These are phyloP conservation scores for Plasmodium inui DNA, from an alignment of 169 alveolate genomes.

Conservation along the genomic window DNA sequence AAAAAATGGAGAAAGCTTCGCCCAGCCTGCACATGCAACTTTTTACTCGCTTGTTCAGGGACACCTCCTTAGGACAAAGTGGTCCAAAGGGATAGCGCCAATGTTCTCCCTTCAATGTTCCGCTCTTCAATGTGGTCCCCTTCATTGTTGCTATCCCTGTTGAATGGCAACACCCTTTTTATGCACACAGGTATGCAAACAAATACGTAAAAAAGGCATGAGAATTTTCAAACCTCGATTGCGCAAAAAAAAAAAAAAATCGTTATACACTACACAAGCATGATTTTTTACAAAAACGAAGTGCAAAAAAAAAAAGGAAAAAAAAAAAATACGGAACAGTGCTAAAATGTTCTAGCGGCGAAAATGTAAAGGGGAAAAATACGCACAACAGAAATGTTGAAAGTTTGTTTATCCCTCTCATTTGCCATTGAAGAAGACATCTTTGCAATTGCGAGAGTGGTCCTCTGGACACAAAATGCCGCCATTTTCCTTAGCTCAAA, in stretches of 20 bases:
- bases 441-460: background rate
- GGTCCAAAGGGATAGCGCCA: background rate
- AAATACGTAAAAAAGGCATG: background rate
- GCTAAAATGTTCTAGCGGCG: background rate
- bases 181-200: background rate
- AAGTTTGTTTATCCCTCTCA: background rate
- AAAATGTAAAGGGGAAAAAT: background rate
- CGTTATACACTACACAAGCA: background rate
- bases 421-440: background rate
- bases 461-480: background rate
- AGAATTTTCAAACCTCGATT: background rate
- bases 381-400: background rate
- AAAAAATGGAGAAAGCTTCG: background rate
- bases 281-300: background rate
- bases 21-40: background rate
- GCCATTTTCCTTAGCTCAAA: background rate
- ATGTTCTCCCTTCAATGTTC: background rate
- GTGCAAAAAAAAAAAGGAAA: background rate
- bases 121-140: background rate
- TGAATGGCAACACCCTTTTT: background rate
- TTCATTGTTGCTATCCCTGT: background rate
- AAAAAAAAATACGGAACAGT: background rate
- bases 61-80: background rate
- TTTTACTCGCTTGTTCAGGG: background rate
- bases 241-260: conserved; percentile 2